Conservation (phyloP, 2,329 filamentous ascomycete species). For the Penicillium sp. region DNA sequence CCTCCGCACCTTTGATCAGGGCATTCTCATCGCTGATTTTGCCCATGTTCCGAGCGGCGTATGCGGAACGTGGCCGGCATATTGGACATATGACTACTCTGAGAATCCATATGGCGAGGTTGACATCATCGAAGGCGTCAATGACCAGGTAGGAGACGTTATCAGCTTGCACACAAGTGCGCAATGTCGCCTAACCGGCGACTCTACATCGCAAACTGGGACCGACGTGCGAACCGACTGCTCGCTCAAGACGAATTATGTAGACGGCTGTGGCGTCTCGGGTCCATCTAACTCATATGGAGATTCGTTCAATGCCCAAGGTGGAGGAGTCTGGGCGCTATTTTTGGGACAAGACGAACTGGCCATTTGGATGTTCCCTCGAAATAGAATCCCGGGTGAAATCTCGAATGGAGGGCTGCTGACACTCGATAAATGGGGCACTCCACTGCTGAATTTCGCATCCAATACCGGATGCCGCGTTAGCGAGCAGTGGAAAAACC, state of each 20-base stretch:
- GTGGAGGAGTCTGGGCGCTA: constrained; percentile 68
- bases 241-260: constrained; percentile 44
- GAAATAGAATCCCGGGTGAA: constrained; percentile 61
- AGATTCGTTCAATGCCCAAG: constrained; percentile 64
- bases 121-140: constrained; percentile 76
- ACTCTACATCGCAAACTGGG: constrained; percentile 45
- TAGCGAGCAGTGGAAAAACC: constrained; percentile 62
- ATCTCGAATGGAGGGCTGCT: constrained; percentile 54
- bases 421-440: constrained; percentile 63
- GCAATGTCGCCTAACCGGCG: constrained; percentile 55
- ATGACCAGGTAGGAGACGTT: constrained; percentile 55
- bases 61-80: constrained; percentile 52
- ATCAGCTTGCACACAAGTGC: constrained; percentile 65
- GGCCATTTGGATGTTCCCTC: constrained; percentile 77
- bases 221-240: constrained; percentile 55
- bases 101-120: constrained; percentile 59
- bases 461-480: constrained; percentile 68
- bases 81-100: constrained; percentile 33
- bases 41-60: constrained; percentile 45
- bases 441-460: constrained; percentile 49
- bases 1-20: constrained; percentile 42
- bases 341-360: constrained; percentile 73
- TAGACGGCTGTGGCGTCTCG: constrained; percentile 60
- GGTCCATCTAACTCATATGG: constrained; percentile 55
- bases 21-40: constrained; percentile 46